Base-by-base conservation (phyloP, 441 rosid species). In the Erodium texanum region DNA sequence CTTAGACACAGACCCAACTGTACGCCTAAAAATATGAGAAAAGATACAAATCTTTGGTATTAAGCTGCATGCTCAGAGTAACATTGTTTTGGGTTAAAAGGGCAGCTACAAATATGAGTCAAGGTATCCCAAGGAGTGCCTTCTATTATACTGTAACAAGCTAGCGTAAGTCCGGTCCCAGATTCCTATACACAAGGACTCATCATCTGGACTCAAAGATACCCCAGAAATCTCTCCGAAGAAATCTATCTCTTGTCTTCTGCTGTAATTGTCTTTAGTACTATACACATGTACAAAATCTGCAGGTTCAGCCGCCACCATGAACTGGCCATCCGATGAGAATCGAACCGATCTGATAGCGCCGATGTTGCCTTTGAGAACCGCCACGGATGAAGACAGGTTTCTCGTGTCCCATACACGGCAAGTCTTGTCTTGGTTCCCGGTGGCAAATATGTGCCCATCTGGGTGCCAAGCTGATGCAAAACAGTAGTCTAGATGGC, bases 101-200 rank as follows among this genome's bases (percentile, higher is more conserved):
- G 7, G 2, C 9, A 36, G 43, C 43, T 36, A 85, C 69, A 73
- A 41, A 72, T 71, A 78, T 24, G 84, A 75, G 80, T 84, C 90
- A 5, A 84, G 82, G 63, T 86, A 86, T 14, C 81, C 73, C 45
- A 82, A 84, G 7, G 56, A 59, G 66, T 81, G 88, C 71, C 74
- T 74, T 75, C 22, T 82, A 66, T 74, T 80, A 62, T 78, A 78
- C 71, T 72, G 82, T 61, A 78, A 62, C 66, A 78, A 72, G 62
- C 82, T 78, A 0, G 79, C 79, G 16, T 78, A 78, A 11, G 77
- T 72, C 71, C 82, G 58, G 65, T 78, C 82, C 79, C 82, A 78
- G 20, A 78, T 68, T 66, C 82, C 82, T 5, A 78, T 18, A 45
- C 66, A 75, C 66, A 78, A 20, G 9, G 79, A 72, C 76, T 75